A percentile compares a stretch with the other conserved stretches of the same genome.
These are phyloP conservation scores for Jaapia argillacea DNA, from an alignment of 768 basidiomycete species.

Conservation along the genomic window DNA sequence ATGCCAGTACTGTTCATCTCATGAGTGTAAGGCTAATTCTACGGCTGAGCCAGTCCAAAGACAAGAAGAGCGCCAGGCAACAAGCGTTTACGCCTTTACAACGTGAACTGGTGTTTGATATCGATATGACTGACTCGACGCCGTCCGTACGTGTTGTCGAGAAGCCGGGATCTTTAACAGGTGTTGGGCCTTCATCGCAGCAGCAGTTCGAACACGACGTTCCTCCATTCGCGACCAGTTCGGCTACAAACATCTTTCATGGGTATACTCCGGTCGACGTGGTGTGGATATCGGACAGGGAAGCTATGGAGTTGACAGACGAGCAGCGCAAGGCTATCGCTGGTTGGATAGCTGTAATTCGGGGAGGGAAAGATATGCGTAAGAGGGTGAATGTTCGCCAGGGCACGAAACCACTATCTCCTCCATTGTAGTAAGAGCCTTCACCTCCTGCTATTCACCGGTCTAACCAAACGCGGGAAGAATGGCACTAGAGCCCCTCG, in stretches of 20 bases:
- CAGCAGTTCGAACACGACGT: slow-evolving; percentile 86
- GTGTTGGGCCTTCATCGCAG: slow-evolving; percentile 70
- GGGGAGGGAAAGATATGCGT: slow-evolving; percentile 68
- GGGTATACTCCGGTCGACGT: slow-evolving; percentile 86
- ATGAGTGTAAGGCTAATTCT: too few species aligned
- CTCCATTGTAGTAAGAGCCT: slow-evolving; percentile 51
- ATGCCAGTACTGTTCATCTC: too few species aligned
- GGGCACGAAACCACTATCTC: slow-evolving; percentile 44
- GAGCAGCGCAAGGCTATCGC: slow-evolving; percentile 84
- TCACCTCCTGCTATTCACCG: slow-evolving; percentile 16
- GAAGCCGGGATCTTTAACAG: slow-evolving; percentile 75
- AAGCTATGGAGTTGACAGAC: slow-evolving; percentile 85
- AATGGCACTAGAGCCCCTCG: neutral
- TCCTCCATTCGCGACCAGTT: slow-evolving; percentile 75
- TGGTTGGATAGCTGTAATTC: slow-evolving; percentile 77
- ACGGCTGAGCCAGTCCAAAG: neutral
- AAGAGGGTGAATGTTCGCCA: slow-evolving; percentile 75
- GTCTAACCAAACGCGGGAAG: slow-evolving; percentile 17
- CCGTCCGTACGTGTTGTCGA: slow-evolving; percentile 89
- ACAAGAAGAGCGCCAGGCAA: neutral
- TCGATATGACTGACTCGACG: slow-evolving; percentile 99
- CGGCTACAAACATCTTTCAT: slow-evolving; percentile 82
- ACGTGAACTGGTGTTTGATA: slow-evolving; percentile 97
- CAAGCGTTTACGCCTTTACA: slow-evolving; percentile 38
- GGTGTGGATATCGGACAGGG: slow-evolving; percentile 94